Conservation (phyloP, 352 stramenopile genomes). For the Phytophthora capsici region DNA sequence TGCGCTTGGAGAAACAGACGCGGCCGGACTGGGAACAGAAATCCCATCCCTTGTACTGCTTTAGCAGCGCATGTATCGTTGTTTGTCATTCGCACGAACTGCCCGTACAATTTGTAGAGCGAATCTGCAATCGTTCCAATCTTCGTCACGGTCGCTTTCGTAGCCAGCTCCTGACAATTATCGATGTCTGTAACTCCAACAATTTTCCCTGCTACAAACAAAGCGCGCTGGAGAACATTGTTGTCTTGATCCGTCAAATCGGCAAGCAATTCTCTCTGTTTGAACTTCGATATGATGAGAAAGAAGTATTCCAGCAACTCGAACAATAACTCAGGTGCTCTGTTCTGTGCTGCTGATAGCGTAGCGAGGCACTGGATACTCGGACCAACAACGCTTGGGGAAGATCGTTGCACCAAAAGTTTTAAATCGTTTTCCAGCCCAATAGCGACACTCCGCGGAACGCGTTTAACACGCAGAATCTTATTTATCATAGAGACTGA, state of each 20-base stretch:
- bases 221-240: conserved; percentile 69
- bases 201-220: conserved; percentile 79
- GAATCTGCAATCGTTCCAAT: conserved; percentile 63
- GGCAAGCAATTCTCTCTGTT: conserved; percentile 37
- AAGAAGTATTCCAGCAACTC: conserved; percentile 77
- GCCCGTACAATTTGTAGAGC: conserved; percentile 66
- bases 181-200: conserved; percentile 75
- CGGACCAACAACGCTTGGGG: conserved; percentile 85
- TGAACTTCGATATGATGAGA: conserved; percentile 61
- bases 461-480: conserved; percentile 65
- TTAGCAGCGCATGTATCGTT: conserved; percentile 67
- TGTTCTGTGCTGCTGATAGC: conserved; percentile 53
- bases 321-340: conserved; percentile 51
- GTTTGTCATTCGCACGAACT: conserved; percentile 51
- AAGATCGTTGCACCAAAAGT: conserved; percentile 58
- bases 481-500: conserved; percentile 69
- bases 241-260: conserved; percentile 47
- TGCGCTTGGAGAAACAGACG: conserved; percentile 75
- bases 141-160: conserved; percentile 39
- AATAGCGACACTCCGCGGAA: conserved; percentile 48
- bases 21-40: conserved; percentile 71
- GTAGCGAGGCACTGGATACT: conserved; percentile 79
- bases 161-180: conserved; percentile 32
- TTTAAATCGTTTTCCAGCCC: conserved; percentile 73
- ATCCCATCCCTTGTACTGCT: conserved; percentile 84